Evolutionary conservation across 371 early-diverging fungal species (phyloP).

Genomic region (Nematocida homosporus): DNA sequence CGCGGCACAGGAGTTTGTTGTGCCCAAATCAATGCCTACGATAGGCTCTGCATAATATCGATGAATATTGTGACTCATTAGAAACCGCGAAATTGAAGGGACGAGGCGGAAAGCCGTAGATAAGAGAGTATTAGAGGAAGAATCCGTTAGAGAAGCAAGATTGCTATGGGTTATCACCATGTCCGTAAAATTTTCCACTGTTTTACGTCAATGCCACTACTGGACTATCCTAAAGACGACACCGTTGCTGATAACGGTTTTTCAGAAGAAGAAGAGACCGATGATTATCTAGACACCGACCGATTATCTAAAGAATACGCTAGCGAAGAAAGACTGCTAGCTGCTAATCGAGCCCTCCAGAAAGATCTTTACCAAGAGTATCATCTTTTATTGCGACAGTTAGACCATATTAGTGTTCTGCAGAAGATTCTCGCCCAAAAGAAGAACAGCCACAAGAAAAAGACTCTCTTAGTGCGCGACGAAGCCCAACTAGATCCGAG

Average conservation of each 20-base stretch:
- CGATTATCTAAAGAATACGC: no score
- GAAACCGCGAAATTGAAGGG: no score
- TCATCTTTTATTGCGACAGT: conserved; percentile 30
- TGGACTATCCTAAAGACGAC: no score
- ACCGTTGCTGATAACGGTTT: no score
- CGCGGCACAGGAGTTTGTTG: conserved; percentile 95
- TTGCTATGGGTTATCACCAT: no score
- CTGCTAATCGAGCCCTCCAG: conserved; percentile 20
- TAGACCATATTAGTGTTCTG: conserved; percentile 32
- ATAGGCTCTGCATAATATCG: conserved; percentile 34
- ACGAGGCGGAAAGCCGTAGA: no score
- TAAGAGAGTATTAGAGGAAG: no score
- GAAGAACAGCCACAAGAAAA: conserved; percentile 9
- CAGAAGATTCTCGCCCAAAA: conserved; percentile 23
- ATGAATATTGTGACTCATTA: conserved; percentile 3
- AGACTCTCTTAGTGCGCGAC: not conserved
- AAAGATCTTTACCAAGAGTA: conserved; percentile 42
- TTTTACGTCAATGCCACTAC: no score
- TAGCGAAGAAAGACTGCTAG: conserved; percentile 3
- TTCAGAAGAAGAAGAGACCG: no score
- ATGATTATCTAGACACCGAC: no score
- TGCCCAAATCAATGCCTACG: conserved; percentile 97
- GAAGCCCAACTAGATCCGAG: not conserved
- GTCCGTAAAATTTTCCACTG: no score
- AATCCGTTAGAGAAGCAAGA: no score